Evolutionary conservation across 805 yeast species (phyloP), one percentile per base, ranked within the genome.

Genomic region (Martiniozyma abietophila): DNA sequence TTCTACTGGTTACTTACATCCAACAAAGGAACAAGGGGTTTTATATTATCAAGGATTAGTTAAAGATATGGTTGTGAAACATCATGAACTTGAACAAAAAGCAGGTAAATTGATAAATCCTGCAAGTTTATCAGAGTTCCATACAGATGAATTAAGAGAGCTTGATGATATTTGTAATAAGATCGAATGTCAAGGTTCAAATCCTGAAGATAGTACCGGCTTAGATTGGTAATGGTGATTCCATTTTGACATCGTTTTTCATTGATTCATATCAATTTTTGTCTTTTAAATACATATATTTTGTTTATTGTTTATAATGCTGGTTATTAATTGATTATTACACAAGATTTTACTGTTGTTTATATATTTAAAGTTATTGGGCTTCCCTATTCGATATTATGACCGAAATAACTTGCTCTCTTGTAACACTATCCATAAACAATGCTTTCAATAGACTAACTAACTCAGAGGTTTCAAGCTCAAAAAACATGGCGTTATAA

Each of bases 1-100:
- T 52, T 58, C 68, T 4, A 65, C 78, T 4, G 80, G 80, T 4
- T 71, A 58, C 47, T 60, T 74, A 42, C 79, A 74, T 52, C 80
- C 80, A 35, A 49, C 55, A 30, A 74, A 72, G 53, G 80, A 74
- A 49, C 58, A 58, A 32, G 80, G 80, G 25, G 80, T 74, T 14
- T 61, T 74, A 31, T 65, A 65, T 47, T 74, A 74, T 52, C 79
- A 74, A 50, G 61, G 62, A 3, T 49, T 72, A 25, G 77, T 71
- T 16, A 61, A 66, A 37, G 73, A 74, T 37, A 66, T 74, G 76
- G 77, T 72, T 34, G 70, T 71, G 47, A 63, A 56, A 23, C 80
- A 74, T 50, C 71, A 54, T 35, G 67, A 51, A 1, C 29, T 50
- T 18, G 80, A 74, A 47, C 54, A 64, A 45, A 51, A 42, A 23